Base-by-base conservation (phyloP, 225 moss, liverwort and hornwort genomes). In the Rhytidiadelphus loreus region DNA sequence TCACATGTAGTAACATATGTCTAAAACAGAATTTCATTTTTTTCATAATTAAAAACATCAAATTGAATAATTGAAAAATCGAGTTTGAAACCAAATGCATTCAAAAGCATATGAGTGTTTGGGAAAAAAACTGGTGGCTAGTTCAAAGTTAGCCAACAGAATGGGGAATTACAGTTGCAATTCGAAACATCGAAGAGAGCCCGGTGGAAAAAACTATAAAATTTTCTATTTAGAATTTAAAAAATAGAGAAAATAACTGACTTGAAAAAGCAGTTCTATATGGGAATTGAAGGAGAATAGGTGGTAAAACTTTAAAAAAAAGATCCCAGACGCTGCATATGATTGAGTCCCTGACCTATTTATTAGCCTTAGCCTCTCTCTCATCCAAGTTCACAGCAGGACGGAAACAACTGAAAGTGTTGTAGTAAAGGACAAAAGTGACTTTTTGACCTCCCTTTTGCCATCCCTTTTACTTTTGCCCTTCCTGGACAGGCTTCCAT, bases 51-150 rank as follows among this genome's bases (percentile, higher is more conserved):
- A n/a, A n/a, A n/a, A n/a, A n/a, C n/a, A n/a, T n/a, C n/a, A n/a
- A n/a, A n/a, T n/a, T n/a, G n/a, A n/a, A n/a, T n/a, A n/a, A n/a
- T n/a, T n/a, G n/a, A 81, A 68, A 5, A 35, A 35, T 35, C 18
- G 43, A 58, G 50, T 35, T 39, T 56, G 73, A 61, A 81, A 29
- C n/a, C 43, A 63, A 17, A 17, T 77, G 35, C n/a, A n/a, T 23
- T 14, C 16, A 39, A n/a, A 78, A 57, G 78, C n/a, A 78, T 35
- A 55, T 4, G 14, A 44, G 3, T 43, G 28, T 43, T 44, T 43
- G 17, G 28, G 2, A 28, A 24, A 28, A 24, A 26, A 73, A 46
- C 0, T 2, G 0, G 3, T 0, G 3, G 4, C 24, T 39, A 1
- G 17, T 44, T 72, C 11, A 18, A 46, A 29, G 73, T 46, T 46